Evolutionary conservation across 139 green algal genomes (phyloP), one percentile per base, ranked within the genome.

Genomic region (Tetraselmis chui): DNA sequence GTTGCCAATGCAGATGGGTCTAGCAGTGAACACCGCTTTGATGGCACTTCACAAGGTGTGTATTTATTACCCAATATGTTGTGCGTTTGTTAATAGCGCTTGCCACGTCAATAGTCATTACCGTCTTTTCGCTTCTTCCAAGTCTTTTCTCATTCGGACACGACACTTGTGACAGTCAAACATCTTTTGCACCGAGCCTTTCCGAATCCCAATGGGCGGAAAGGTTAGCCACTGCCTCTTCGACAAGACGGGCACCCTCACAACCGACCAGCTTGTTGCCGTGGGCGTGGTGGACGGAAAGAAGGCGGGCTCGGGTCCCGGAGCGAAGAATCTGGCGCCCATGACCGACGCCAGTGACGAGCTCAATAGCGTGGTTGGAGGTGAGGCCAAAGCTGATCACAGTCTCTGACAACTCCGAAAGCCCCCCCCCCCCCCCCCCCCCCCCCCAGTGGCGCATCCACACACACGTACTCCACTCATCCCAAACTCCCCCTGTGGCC

Each of bases 171-270:
- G n/a, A n/a, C 45, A 67, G 45, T 5, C 45, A 67, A 67, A 67
- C 45, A 67, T 67, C 45, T 67, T 67, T 67, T 67, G 45, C 45
- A 87, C 84, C 22, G 84, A 87, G 67, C 84, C 84, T 0, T 87
- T 85, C 77, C 80, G 84, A 30, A 74, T 87, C 28, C 84, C 84
- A 1, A 80, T 79, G 29, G 75, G 59, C 23, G 80, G 81, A 30
- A 87, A 87, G 59, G 59, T 87, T 26, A 80, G 79, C 30, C 75
- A 58, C 31, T 80, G 75, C 75, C 67, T 88, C 1, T 88, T 88
- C 59, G 85, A 88, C 78, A 88, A 88, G 82, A 88, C 85, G 23
- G 82, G 85, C 32, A 89, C 82, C 28, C 83, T 86, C 18, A 86
- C 82, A 24, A 83, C 80, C 22, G 84, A 88, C 29, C 67, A 84